A percentile compares a stretch with the other conserved stretches of the same genome.
Conservation (phyloP, 2,329 filamentous ascomycete species). For the Gaeumannomyces tritici region DNA sequence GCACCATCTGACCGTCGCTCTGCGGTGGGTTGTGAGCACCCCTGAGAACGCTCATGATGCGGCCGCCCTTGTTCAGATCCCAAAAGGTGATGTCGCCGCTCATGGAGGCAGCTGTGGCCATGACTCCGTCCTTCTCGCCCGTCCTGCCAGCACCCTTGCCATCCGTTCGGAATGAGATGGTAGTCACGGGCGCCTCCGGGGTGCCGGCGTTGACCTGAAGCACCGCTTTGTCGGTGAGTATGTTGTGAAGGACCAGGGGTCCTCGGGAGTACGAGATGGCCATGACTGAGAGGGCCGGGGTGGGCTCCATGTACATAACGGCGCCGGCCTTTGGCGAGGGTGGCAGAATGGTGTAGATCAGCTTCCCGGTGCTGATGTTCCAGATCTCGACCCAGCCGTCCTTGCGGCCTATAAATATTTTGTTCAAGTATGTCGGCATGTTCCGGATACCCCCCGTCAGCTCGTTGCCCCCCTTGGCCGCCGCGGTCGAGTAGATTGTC, state of each 20-base stretch:
- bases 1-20: constrained; percentile 40
- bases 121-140: constrained; percentile 76
- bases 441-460: constrained; percentile 73
- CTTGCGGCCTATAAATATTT: constrained; percentile 78
- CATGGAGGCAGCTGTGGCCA: constrained; percentile 75
- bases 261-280: constrained; percentile 82
- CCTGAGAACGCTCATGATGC: constrained; percentile 76
- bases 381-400: constrained; percentile 94
- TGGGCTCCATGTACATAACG: constrained; percentile 80
- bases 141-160: constrained; percentile 81
- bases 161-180: constrained; percentile 85
- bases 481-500: constrained; percentile 55
- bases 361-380: constrained; percentile 87
- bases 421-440: constrained; percentile 94
- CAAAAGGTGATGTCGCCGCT: constrained; percentile 90
- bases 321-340: constrained; percentile 62
- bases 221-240: constrained; percentile 65
- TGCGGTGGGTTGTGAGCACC: constrained; percentile 77
- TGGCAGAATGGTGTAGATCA: constrained; percentile 83
- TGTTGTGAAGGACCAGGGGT: constrained; percentile 69
- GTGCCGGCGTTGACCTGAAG: constrained; percentile 59
- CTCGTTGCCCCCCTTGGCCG: constrained; percentile 49
- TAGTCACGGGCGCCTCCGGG: constrained; percentile 59
- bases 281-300: constrained; percentile 74
- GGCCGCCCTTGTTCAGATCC: constrained; percentile 85